Base-by-base conservation (phyloP, 305 asterid genomes). In the Solanum chacoense region DNA sequence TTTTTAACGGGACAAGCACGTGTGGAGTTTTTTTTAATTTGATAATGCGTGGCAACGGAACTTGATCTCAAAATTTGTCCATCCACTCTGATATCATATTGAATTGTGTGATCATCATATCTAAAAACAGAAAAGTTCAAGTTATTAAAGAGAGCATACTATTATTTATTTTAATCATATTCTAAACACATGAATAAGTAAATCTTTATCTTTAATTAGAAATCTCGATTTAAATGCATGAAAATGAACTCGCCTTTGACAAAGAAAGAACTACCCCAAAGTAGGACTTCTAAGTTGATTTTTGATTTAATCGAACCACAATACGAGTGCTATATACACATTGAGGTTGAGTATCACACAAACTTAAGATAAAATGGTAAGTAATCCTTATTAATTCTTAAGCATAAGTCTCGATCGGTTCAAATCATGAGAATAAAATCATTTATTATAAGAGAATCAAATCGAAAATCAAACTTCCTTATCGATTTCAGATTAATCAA, bases 391-490 rank as follows among this genome's bases (percentile, higher is more conserved):
- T 71, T 71, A 6, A 28, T 28, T 3, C 6, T 69, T 28, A 6
- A 12, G 11, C 22, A 71, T 13, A 3, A 71, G 3, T 7, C 7
- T 73, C 37, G 3, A 11, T 69, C 20, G 4, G 8, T 73, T 16
- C 12, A 0, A 73, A 14, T 73, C 22, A 71, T 71, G 5, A 71
- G 3, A 28, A 28, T 69, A 0, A 28, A 71, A 28, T 28, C 6
- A 71, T 16, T 4, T 26, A 69, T 69, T 2, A 69, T 69, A 8
- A 69, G 1, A 28, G 10, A 71, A 0, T 24, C 4, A 67, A 7
- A 8, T 3, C 3, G 0, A 72, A 28, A 28, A 0, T 72, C 0
- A 0, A 8, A 73, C 2, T 73, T 73, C 1, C 10, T 2, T 29
- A 8, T 0, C 11, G 4, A 75, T 20, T 11, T 75, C 5, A 8